Percentiles rank a stretch among this genome's conserved stretches.
Conservation (phyloP, 257 asterid species). For the Leonotis leonurus region DNA sequence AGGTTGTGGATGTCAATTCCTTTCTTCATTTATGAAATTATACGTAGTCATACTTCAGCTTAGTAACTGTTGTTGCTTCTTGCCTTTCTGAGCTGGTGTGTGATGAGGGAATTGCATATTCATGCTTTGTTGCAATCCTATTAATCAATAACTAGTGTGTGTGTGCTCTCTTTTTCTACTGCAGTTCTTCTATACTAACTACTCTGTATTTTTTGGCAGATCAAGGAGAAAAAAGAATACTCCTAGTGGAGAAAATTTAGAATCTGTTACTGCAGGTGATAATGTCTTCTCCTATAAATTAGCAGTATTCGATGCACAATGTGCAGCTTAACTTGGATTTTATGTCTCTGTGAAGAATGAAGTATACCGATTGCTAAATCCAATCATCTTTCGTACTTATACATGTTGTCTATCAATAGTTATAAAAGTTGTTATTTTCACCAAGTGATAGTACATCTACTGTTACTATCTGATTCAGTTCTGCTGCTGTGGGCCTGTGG, state of each 20-base stretch:
- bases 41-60: background rate
- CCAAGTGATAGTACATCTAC: background rate
- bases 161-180: background rate
- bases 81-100: slow-evolving; percentile 2
- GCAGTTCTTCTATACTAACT: background rate
- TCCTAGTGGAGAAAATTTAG: slow-evolving; percentile 64
- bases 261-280: slow-evolving; percentile 53
- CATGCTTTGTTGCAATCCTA: too few species aligned
- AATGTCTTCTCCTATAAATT: slow-evolving; percentile 2
- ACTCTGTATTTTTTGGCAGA: slow-evolving; percentile 32
- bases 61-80: background rate
- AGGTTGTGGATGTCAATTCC: background rate
- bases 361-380: background rate
- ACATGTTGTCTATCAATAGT: background rate
- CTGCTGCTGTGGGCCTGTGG: background rate
- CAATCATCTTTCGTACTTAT: background rate
- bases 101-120: too few species aligned
- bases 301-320: background rate
- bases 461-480: background rate
- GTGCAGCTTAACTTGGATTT: background rate
- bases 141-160: background rate
- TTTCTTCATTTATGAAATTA: background rate
- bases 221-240: slow-evolving; percentile 83
- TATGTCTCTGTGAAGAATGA: background rate
- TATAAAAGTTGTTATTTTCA: background rate